Percentiles rank a stretch among this genome's conserved stretches.
These are phyloP conservation scores for Trichoderma harzianum DNA, from an alignment of 2,329 filamentous ascomycete species.

Conservation along the genomic window DNA sequence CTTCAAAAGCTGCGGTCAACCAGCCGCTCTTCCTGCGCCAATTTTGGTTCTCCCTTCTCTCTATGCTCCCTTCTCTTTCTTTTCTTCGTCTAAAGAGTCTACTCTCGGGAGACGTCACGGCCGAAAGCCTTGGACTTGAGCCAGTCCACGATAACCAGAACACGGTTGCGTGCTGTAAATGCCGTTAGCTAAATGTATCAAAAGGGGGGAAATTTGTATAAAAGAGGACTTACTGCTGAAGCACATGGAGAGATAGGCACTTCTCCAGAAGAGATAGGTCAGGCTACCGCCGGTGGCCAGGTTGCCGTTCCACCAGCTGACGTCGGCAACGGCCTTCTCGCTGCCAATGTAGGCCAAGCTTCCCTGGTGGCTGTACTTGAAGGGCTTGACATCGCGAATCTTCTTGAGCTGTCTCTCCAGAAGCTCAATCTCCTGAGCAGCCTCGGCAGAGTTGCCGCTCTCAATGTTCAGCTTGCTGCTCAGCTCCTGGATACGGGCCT, in stretches of 20 bases:
- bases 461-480: slow-evolving; percentile 59
- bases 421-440: slow-evolving; percentile 72
- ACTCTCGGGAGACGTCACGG: slow-evolving; percentile 87
- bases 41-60: slow-evolving; percentile 22
- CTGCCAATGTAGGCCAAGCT: slow-evolving; percentile 96
- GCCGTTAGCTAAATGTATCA: slow-evolving; percentile 17
- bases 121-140: slow-evolving; percentile 95
- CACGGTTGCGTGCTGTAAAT: slow-evolving; percentile 76
- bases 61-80: not conserved
- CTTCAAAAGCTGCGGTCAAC: not conserved
- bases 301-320: slow-evolving; percentile 96
- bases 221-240: slow-evolving; percentile 77
- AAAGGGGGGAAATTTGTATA: slow-evolving; percentile 30
- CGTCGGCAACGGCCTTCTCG: slow-evolving; percentile 95
- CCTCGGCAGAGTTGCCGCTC: slow-evolving; percentile 64
- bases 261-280: slow-evolving; percentile 98
- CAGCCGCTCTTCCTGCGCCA: slow-evolving; percentile 7
- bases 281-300: slow-evolving; percentile 87
- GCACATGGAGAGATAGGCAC: slow-evolving; percentile 98
- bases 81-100: slow-evolving; percentile 26
- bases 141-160: slow-evolving; percentile 93
- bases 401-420: slow-evolving; percentile 83
- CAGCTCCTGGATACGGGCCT: slow-evolving; percentile 69
- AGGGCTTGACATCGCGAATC: slow-evolving; percentile 93
- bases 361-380: slow-evolving; percentile 98